Evolutionary conservation across 768 basidiomycete species (phyloP).

Genomic region (Pleurotus tuoliensis): DNA sequence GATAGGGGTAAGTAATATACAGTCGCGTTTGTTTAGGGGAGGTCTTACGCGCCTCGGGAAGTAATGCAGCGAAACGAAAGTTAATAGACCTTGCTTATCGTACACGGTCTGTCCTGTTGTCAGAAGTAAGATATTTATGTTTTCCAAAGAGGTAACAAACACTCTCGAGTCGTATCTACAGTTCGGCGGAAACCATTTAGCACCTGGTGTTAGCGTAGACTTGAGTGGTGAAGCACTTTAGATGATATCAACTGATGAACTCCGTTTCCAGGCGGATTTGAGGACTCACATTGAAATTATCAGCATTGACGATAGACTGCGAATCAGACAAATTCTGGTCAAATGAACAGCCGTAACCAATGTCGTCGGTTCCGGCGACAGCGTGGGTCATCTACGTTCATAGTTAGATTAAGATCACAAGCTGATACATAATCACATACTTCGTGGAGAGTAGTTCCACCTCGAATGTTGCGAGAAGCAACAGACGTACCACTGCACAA

Average conservation of each 20-base stretch:
- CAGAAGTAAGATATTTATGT: too few relatives aligned
- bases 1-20: too few relatives aligned
- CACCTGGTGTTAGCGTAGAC: constrained; percentile 37
- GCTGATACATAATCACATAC: constrained; percentile 10
- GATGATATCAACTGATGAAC: neutral
- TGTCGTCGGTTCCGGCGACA: constrained; percentile 33
- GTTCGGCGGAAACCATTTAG: constrained; percentile 15
- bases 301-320: constrained; percentile 35
- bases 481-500: constrained; percentile 43
- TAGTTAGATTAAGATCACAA: neutral
- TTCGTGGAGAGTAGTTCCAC: constrained; percentile 46
- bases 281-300: constrained; percentile 41
- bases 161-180: too few relatives aligned
- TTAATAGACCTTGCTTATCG: too few relatives aligned
- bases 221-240: constrained; percentile 42
- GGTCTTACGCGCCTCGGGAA: too few relatives aligned
- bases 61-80: too few relatives aligned
- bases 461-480: constrained; percentile 40
- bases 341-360: constrained; percentile 35
- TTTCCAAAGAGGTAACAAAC: too few relatives aligned
- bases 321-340: constrained; percentile 36
- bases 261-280: neutral
- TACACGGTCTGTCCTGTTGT: too few relatives aligned
- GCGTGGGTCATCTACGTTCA: constrained; percentile 36
- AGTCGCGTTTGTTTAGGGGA: too few relatives aligned